Evolutionary conservation across 139 green algal genomes (phyloP).

Genomic region (Dunaliella sp.): DNA sequence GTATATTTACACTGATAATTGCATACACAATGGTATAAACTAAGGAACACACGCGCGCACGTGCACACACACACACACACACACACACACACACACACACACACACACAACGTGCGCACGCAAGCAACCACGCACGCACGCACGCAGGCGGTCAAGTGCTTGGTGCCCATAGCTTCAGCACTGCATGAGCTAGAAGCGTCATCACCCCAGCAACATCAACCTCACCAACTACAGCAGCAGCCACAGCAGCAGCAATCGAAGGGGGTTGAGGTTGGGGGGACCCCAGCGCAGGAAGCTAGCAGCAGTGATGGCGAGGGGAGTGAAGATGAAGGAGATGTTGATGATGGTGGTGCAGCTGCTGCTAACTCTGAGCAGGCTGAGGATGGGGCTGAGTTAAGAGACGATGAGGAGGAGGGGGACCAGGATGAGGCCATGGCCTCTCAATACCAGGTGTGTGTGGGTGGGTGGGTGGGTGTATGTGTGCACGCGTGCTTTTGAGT

Average conservation of each 20-base stretch:
- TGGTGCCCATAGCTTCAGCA: conserved; percentile 61
- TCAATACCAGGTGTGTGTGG: conserved; percentile 6
- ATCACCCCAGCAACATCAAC: conserved; percentile 12
- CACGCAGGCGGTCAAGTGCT: conserved; percentile 66
- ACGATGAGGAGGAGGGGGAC: conserved; percentile 17
- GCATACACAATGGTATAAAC: background rate
- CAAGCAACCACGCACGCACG: conserved; percentile 28
- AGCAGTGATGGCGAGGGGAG: background rate
- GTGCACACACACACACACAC: background rate
- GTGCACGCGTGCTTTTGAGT: too few relatives aligned
- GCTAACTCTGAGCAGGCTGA: background rate
- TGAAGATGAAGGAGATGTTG: background rate
- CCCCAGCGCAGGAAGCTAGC: too few relatives aligned
- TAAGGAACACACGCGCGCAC: background rate
- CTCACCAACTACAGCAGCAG: conserved; percentile 15
- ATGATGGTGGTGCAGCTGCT: background rate
- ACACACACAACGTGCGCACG: background rate
- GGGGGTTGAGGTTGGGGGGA: background rate
- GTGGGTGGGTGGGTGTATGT: too few relatives aligned
- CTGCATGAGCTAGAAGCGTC: conserved; percentile 45
- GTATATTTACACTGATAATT: background rate
- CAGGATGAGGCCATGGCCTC: background rate
- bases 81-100: background rate
- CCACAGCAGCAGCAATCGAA: background rate
- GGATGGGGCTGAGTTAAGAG: conserved; percentile 13